phyloP scores from a whole-genome alignment of 2,329 filamentous ascomycete species.

The Xylaria sp. region DNA sequence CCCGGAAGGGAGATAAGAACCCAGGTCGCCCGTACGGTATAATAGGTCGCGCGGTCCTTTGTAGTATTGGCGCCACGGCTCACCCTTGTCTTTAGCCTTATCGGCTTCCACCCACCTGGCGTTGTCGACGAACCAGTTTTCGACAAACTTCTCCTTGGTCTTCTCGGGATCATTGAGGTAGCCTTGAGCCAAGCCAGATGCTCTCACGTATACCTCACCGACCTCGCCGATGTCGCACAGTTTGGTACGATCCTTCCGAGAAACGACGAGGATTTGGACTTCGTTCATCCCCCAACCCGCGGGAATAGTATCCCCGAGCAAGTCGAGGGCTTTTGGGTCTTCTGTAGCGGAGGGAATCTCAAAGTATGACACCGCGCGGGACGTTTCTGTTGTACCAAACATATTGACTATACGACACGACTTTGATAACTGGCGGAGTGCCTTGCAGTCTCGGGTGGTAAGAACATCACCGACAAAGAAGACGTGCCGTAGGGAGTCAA shows the following conservation, averaged over 20 bases:
- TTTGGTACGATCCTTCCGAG: conserved; percentile 72
- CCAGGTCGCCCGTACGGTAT: conserved; percentile 86
- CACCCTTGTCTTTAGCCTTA: conserved; percentile 60
- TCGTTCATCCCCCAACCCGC: conserved; percentile 88
- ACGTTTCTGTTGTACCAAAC: conserved; percentile 82
- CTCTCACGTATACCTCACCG: conserved; percentile 85
- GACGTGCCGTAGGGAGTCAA: conserved; percentile 79
- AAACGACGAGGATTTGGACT: conserved; percentile 87
- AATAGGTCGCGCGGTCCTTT: conserved; percentile 85
- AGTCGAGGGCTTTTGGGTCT: conserved; percentile 64
- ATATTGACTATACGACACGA: neutral
- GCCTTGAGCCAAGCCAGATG: conserved; percentile 66
- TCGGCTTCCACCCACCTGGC: too few relatives aligned
- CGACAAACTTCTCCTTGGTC: conserved; percentile 80
- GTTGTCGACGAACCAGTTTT: conserved; percentile 85
- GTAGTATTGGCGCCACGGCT: conserved; percentile 83
- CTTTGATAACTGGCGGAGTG: conserved; percentile 78
- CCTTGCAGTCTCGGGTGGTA: conserved; percentile 83
- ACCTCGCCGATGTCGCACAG: conserved; percentile 84
- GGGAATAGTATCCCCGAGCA: conserved; percentile 75
- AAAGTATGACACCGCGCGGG: conserved; percentile 72
- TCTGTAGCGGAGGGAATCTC: conserved; percentile 53
- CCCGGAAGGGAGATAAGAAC: too few relatives aligned
- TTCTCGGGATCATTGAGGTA: conserved; percentile 72
- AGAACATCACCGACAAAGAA: conserved; percentile 95